Percentiles rank a stretch among this genome's conserved stretches.
Evolutionary conservation across 768 basidiomycete species (phyloP).

Genomic region (Guyanaporus albipodus): DNA sequence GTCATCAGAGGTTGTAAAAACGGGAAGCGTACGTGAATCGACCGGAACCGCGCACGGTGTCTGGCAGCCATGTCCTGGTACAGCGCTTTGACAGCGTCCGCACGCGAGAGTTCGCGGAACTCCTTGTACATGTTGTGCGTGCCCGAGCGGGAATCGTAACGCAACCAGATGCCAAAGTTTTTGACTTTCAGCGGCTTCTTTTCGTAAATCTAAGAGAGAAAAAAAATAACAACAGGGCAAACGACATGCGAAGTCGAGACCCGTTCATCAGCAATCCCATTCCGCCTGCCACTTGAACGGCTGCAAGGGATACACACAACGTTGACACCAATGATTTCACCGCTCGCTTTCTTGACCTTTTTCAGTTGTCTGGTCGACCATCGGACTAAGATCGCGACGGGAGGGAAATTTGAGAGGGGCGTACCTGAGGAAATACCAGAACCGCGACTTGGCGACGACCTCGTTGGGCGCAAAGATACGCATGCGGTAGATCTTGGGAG

Average conservation of each 20-base stretch:
- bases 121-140: constrained; percentile 99
- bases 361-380: constrained; percentile 83
- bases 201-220: constrained; percentile 89
- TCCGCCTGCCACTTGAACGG: constrained; percentile 89
- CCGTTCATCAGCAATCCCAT: constrained; percentile 57
- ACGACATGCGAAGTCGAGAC: constrained; percentile 4
- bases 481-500: constrained; percentile 99
- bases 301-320: constrained; percentile 78
- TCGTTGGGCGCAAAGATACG: constrained; percentile 99
- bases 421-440: constrained; percentile 98
- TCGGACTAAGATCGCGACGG: too few species aligned
- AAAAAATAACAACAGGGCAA: constrained; percentile 13
- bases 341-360: constrained; percentile 99
- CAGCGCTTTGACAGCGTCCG: constrained; percentile 92
- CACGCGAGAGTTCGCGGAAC: constrained; percentile 92
- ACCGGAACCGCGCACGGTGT: constrained; percentile 98
- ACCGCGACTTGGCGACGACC: constrained; percentile 97
- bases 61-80: constrained; percentile 99
- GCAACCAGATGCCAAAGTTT: constrained; percentile 99
- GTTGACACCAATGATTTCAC: constrained; percentile 98
- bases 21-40: constrained; percentile 76
- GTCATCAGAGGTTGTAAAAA: too few species aligned
- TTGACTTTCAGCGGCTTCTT: constrained; percentile 98
- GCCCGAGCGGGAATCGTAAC: constrained; percentile 98
- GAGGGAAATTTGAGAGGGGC: constrained; percentile 19